Conservation (phyloP, 306 rosid species). For the Castanospermum australe region DNA sequence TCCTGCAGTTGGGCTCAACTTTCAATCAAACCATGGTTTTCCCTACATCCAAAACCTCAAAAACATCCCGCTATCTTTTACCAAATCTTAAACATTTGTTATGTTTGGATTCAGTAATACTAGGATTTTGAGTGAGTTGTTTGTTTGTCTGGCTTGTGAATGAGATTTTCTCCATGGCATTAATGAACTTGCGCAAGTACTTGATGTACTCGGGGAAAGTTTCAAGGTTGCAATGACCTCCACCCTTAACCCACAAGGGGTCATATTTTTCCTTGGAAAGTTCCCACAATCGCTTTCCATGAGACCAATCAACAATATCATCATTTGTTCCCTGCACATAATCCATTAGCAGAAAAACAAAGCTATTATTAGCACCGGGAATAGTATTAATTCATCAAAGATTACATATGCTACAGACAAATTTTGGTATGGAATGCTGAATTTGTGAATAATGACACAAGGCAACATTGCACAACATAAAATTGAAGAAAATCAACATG, state of each 20-base stretch:
- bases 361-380: slow-evolving; percentile 18
- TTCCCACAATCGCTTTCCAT: slow-evolving; percentile 97
- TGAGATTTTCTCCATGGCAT: slow-evolving; percentile 84
- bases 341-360: slow-evolving; percentile 26
- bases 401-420: not conserved
- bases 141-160: slow-evolving; percentile 44
- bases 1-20: slow-evolving; percentile 14
- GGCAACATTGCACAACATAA: not conserved
- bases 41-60: slow-evolving; percentile 20
- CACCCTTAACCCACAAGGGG: slow-evolving; percentile 97
- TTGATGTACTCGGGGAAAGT: slow-evolving; percentile 90
- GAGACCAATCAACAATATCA: slow-evolving; percentile 92
- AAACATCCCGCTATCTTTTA: slow-evolving; percentile 43
- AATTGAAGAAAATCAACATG: slow-evolving; percentile 14
- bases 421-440: not conserved
- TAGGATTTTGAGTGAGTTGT: slow-evolving; percentile 63
- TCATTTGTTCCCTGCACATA: slow-evolving; percentile 87
- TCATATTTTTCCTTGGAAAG: slow-evolving; percentile 92
- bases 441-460: not conserved
- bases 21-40: slow-evolving; percentile 30
- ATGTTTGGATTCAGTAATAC: slow-evolving; percentile 75
- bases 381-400: slow-evolving; percentile 13
- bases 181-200: slow-evolving; percentile 85
- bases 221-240: slow-evolving; percentile 99
- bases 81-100: slow-evolving; percentile 92